These are phyloP conservation scores for Coprinopsis strossmayeri DNA, from an alignment of 768 basidiomycete species.

Conservation along the genomic window DNA sequence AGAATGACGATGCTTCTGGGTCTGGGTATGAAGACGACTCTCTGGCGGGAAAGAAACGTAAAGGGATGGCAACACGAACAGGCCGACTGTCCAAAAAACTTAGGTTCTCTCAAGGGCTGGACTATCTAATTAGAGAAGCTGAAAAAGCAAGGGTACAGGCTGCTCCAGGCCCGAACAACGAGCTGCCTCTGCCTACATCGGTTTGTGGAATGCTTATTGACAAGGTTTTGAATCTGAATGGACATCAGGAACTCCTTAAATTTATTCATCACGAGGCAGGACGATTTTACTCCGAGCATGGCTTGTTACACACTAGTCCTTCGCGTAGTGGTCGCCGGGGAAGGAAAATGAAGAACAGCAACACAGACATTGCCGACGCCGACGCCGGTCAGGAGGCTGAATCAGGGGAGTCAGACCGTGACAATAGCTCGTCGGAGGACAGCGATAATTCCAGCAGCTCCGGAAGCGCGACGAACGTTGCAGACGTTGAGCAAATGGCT, in stretches of 20 bases:
- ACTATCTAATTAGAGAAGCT: constrained; percentile 38
- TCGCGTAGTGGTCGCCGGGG: constrained; percentile 39
- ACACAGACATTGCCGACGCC: no score
- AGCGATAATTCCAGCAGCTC: constrained; percentile 8
- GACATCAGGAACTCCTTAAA: constrained; percentile 41
- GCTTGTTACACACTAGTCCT: constrained; percentile 48
- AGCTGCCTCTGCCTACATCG: constrained; percentile 37
- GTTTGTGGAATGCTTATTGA: no score
- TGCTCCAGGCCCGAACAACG: neutral
- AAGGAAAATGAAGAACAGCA: constrained; percentile 25
- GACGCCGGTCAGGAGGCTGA: neutral
- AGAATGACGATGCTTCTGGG: neutral
- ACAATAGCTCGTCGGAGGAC: constrained; percentile 5
- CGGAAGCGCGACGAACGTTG: constrained; percentile 5
- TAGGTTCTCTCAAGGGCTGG: constrained; percentile 43
- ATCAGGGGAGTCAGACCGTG: constrained; percentile 12
- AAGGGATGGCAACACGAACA: constrained; percentile 20
- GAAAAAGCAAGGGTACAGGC: neutral
- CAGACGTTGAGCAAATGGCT: constrained; percentile 7
- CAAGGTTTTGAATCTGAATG: no score
- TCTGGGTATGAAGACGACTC: constrained; percentile 1
- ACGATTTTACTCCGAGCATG: constrained; percentile 54
- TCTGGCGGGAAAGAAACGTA: constrained; percentile 3
- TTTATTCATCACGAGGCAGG: constrained; percentile 40
- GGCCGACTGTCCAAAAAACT: constrained; percentile 26